phyloP scores from a whole-genome alignment of 192 early-diverging fungal genomes.

The Backusella morwellensis region DNA sequence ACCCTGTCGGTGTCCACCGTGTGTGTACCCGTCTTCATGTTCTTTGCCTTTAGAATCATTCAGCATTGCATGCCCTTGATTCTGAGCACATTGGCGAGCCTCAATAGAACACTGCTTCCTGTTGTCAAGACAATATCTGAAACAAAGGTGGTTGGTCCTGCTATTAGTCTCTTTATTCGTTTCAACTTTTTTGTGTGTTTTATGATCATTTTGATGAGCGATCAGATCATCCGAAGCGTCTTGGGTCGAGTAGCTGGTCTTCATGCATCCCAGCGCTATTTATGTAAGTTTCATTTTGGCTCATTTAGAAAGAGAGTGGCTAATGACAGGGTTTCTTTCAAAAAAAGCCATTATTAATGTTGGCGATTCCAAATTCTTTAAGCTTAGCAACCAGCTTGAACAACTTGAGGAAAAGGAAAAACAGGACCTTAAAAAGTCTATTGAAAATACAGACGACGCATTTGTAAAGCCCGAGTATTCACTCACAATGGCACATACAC shows the following conservation, averaged over 20 bases:
- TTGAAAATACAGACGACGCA: not conserved
- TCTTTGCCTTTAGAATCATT: constrained; percentile 20
- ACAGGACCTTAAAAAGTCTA: not conserved
- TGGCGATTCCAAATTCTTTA: constrained; percentile 27
- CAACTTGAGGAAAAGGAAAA: constrained; percentile 4
- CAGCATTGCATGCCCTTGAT: constrained; percentile 26
- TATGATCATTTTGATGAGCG: constrained; percentile 22
- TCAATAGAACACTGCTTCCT: constrained; percentile 16
- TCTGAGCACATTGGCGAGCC: constrained; percentile 5
- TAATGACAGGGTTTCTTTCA: not conserved
- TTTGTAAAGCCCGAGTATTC: constrained; percentile 43
- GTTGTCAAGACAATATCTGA: constrained; percentile 22
- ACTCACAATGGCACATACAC: constrained; percentile 43
- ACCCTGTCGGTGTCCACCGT: constrained; percentile 17
- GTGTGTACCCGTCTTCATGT: constrained; percentile 14
- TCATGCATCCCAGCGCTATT: constrained; percentile 23
- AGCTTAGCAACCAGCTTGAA: constrained; percentile 10
- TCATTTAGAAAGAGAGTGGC: not conserved
- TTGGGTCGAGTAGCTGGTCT: constrained; percentile 27
- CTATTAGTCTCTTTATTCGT: constrained; percentile 24
- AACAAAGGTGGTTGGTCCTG: constrained; percentile 23
- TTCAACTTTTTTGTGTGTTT: constrained; percentile 33
- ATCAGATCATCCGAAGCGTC: constrained; percentile 21
- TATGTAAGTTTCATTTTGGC: constrained; percentile 20
- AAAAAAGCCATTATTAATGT: constrained; percentile 34